Base-by-base conservation (phyloP, 2,329 filamentous ascomycete genomes). In the Ophiosphaerella narmari region DNA sequence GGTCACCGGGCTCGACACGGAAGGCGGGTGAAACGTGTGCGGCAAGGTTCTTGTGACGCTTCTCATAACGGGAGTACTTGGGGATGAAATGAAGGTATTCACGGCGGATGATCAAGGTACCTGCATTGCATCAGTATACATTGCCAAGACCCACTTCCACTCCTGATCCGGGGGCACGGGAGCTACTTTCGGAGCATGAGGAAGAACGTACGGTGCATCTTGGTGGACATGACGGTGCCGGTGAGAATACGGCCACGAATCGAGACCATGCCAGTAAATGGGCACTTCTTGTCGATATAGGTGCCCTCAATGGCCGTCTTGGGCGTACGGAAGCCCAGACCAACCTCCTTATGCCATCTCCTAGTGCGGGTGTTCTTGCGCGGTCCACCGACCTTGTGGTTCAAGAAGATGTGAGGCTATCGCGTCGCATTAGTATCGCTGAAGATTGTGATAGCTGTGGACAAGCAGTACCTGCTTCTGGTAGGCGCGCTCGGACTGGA, bases 281-380 rank as follows among this genome's bases (percentile, higher is more conserved):
- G 94, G 89, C 94, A 99, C 87, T 99, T 99, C 91, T 99, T 99
- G 89, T 99, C 94, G 77, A 99, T 99, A 85, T 97, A 99, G 82
- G 79, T 89, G 78, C 94, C 94, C 82, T 97, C 92, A 86, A 99
- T 99, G 80, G 94, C 94, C 73, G 83, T 91, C 88, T 93, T 95
- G 80, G 94, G 94, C 77, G 94, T 99, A 80, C 90, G 88, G 90
- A 99, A 99, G 74, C 94, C 94, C 80, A 99, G 86, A 83, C 94
- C 94, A 74, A 99, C 91, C 77, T 99, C 94, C 89, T 99, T 99
- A 83, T 96, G 97, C 91, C 88, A 93, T 92, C 92, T 88, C 82
- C 90, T 89, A 64, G 50, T 68, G 50, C 70, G 67, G 62, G 69
- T 72, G 69, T 71, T 72, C 68, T 73, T 73, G 67, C 69, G 67